Conservation (phyloP, 2,329 filamentous ascomycete species). For the Pseudogymnoascus sp. region DNA sequence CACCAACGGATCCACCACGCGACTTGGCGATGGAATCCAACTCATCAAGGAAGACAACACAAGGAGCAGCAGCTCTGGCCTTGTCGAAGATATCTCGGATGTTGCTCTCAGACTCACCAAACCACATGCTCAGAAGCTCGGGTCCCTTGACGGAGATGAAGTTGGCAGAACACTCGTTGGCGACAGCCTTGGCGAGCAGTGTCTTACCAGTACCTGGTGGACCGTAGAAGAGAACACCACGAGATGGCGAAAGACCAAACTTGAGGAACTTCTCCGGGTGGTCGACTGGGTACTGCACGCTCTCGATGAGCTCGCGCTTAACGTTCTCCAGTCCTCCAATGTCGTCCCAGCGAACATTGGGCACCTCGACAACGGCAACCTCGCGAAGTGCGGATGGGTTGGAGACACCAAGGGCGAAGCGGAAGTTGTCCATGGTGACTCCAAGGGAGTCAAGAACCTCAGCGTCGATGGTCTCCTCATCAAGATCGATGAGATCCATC, state of each 20-base stretch:
- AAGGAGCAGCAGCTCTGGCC: constrained; percentile 93
- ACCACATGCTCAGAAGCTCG: constrained; percentile 99
- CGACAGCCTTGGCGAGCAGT: constrained; percentile 96
- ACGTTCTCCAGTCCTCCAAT: constrained; percentile 97
- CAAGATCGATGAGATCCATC: constrained; percentile 98
- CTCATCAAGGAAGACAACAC: constrained; percentile 97
- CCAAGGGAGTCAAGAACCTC: constrained; percentile 97
- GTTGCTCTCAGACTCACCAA: constrained; percentile 99
- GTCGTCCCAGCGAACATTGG: constrained; percentile 98
- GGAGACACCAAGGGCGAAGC: constrained; percentile 92
- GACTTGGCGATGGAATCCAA: constrained; percentile 99
- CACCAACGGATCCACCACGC: constrained; percentile 90
- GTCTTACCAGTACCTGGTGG: constrained; percentile 99
- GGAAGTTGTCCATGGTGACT: constrained; percentile 99
- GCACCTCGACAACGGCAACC: constrained; percentile 97
- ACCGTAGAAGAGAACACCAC: constrained; percentile 97
- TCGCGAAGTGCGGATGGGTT: constrained; percentile 98
- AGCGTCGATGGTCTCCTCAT: constrained; percentile 97
- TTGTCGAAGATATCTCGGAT: constrained; percentile 99
- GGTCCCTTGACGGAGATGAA: constrained; percentile 99
- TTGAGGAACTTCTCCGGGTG: constrained; percentile 99
- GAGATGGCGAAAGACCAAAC: constrained; percentile 94
- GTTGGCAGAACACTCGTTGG: constrained; percentile 98
- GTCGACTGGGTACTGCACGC: constrained; percentile 97
- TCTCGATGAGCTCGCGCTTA: constrained; percentile 99